phyloP scores from a whole-genome alignment of 2,329 filamentous ascomycete genomes.

The Trichoderma gracile region DNA sequence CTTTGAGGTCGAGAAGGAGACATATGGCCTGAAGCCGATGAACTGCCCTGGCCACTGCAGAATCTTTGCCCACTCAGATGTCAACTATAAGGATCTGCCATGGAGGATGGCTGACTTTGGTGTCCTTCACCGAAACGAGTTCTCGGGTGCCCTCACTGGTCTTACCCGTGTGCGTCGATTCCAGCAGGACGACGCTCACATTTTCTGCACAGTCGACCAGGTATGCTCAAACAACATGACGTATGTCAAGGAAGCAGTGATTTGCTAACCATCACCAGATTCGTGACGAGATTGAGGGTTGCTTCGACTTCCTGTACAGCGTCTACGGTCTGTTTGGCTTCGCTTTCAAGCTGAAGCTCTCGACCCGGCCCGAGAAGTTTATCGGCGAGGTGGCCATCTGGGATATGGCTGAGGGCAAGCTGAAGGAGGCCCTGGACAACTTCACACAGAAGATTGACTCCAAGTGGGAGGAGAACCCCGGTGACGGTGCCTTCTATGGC shows the following conservation, averaged over 20 bases:
- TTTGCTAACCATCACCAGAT: constrained; percentile 33
- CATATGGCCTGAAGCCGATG: constrained; percentile 84
- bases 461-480: constrained; percentile 87
- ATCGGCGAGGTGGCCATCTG: constrained; percentile 85
- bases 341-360: constrained; percentile 91
- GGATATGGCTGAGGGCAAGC: constrained; percentile 81
- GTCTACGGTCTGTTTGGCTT: constrained; percentile 65
- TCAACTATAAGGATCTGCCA: constrained; percentile 83
- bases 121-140: constrained; percentile 91
- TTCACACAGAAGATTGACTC: constrained; percentile 65
- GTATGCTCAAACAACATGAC: constrained; percentile 28
- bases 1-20: constrained; percentile 75
- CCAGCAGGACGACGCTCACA: constrained; percentile 94
- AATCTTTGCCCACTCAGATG: constrained; percentile 79
- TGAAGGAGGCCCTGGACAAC: constrained; percentile 75
- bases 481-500: constrained; percentile 96
- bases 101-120: constrained; percentile 95
- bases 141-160: constrained; percentile 86
- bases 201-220: constrained; percentile 69
- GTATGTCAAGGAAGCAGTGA: no score
- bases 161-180: constrained; percentile 91
- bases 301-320: constrained; percentile 83
- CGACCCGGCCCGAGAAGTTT: constrained; percentile 84
- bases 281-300: constrained; percentile 61
- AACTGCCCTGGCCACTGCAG: constrained; percentile 95